A percentile compares a stretch with the other conserved stretches of the same genome.
phyloP scores from a whole-genome alignment of 768 basidiomycete species.

The Pleurotus tuoliensis region DNA sequence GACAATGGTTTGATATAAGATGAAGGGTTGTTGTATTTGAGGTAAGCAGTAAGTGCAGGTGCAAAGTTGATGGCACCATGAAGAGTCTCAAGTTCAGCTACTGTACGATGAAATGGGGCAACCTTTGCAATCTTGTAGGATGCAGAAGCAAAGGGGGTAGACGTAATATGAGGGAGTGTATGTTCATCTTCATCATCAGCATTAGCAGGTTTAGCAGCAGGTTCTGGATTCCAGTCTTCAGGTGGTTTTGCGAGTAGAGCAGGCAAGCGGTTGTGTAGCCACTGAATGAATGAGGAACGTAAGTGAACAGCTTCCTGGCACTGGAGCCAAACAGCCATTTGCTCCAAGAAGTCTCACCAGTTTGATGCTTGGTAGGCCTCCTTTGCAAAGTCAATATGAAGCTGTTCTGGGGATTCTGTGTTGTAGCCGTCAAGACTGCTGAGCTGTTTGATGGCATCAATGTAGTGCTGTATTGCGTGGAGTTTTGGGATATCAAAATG shows the following conservation, averaged over 20 bases:
- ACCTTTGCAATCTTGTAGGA: background rate
- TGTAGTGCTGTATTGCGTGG: conserved; percentile 23
- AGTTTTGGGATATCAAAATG: conserved; percentile 34
- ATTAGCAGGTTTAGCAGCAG: too few relatives aligned
- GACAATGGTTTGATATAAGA: background rate
- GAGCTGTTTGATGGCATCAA: conserved; percentile 5
- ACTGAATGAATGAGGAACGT: background rate
- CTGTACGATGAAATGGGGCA: background rate
- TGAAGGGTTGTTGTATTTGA: background rate
- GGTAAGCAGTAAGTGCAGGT: background rate
- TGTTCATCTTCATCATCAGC: background rate
- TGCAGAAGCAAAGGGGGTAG: background rate
- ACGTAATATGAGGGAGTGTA: background rate
- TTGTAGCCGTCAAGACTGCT: conserved; percentile 14
- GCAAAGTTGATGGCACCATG: background rate
- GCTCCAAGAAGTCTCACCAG: conserved; percentile 23
- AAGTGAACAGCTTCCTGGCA: conserved; percentile 28
- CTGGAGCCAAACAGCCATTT: conserved; percentile 37
- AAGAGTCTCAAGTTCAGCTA: background rate
- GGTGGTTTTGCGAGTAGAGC: background rate
- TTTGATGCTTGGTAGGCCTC: conserved; percentile 20
- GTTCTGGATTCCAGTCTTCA: background rate
- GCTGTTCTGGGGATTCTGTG: conserved; percentile 9
- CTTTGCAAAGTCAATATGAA: conserved; percentile 25
- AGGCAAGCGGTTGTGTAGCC: background rate